A percentile compares a stretch with the other conserved stretches of the same genome.
phyloP scores from a whole-genome alignment of 176 grass and related monocot species.

The Raddia guianensis region DNA sequence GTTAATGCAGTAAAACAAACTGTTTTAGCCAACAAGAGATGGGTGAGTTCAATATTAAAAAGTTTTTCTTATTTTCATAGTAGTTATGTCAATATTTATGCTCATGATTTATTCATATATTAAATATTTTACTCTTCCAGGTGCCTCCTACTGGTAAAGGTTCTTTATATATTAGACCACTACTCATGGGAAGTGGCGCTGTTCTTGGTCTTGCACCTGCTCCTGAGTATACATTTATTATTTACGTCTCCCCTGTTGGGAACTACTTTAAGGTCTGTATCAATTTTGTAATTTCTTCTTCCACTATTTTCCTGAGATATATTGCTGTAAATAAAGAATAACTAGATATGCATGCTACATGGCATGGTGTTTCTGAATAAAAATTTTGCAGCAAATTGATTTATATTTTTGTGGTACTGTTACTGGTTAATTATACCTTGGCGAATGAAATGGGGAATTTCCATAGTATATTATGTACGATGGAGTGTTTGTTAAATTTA shows the following conservation, averaged over 20 bases:
- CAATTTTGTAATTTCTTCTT: background rate
- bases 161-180: constrained; percentile 88
- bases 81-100: constrained; percentile 3
- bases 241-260: constrained; percentile 94
- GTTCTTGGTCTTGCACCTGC: constrained; percentile 93
- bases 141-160: constrained; percentile 92
- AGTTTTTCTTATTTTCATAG: background rate
- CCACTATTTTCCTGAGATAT: background rate
- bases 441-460: background rate
- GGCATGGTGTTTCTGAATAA: background rate
- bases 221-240: constrained; percentile 93
- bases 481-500: background rate
- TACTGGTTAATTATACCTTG: constrained; percentile 5
- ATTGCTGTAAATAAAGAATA: constrained; percentile 5
- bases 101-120: constrained; percentile 33
- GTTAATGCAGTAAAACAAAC: constrained; percentile 86
- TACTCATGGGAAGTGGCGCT: constrained; percentile 83
- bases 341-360: constrained; percentile 5
- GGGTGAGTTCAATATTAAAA: constrained; percentile 55
- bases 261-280: constrained; percentile 93
- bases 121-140: constrained; percentile 52
- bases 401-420: constrained; percentile 14
- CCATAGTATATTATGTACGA: background rate
- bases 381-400: constrained; percentile 14
- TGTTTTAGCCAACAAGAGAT: constrained; percentile 84